Evolutionary conservation across 1,139 yeast genomes (phyloP).

Genomic region (Hyphopichia pseudoburtonii): DNA sequence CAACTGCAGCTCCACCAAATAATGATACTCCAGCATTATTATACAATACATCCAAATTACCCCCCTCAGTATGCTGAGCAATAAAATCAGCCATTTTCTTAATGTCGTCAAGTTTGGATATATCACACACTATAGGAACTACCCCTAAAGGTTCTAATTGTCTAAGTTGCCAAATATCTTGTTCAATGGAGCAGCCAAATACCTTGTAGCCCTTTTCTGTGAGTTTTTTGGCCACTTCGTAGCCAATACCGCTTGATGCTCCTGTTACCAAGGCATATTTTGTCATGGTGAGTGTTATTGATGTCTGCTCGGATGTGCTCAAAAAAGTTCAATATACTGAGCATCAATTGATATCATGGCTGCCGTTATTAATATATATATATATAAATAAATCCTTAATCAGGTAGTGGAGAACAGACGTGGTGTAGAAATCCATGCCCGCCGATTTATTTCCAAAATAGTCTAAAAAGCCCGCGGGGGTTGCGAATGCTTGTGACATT

Average conservation of each 20-base stretch:
- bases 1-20: constrained; percentile 37
- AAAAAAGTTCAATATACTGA: too few relatives aligned
- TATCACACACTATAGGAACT: constrained; percentile 31
- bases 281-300: not conserved
- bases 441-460: too few relatives aligned
- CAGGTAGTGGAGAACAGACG: too few relatives aligned
- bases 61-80: constrained; percentile 24
- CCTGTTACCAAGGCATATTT: constrained; percentile 38
- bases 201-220: constrained; percentile 34
- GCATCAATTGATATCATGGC: too few relatives aligned
- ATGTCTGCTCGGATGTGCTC: too few relatives aligned
- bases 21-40: constrained; percentile 34
- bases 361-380: too few relatives aligned
- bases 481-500: too few relatives aligned
- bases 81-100: constrained; percentile 22
- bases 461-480: too few relatives aligned
- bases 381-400: too few relatives aligned
- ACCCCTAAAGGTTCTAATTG: constrained; percentile 29
- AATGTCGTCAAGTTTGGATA: constrained; percentile 28
- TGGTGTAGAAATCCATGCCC: too few relatives aligned
- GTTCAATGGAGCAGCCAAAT: constrained; percentile 32
- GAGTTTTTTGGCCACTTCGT: constrained; percentile 26
- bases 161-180: constrained; percentile 21
- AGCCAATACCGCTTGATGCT: constrained; percentile 44
- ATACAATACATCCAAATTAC: constrained; percentile 29